Evolutionary conservation across 768 basidiomycete genomes (phyloP).

Genomic region (Xanthoconium purpureum): DNA sequence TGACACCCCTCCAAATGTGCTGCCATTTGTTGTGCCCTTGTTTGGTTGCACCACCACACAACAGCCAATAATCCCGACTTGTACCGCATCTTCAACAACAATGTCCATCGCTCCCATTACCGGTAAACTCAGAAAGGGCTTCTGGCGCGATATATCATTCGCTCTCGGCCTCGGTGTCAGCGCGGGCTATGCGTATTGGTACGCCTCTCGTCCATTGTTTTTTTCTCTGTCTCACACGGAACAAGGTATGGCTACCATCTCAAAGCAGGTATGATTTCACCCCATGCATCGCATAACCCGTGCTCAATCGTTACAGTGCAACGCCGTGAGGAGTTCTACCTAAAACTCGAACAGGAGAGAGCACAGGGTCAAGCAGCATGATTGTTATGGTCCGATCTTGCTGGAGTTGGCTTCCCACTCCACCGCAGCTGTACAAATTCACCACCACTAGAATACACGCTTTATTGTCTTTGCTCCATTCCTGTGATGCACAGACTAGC

Average conservation of each 20-base stretch:
- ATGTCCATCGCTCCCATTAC: slow-evolving; percentile 92
- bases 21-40: slow-evolving; percentile 32
- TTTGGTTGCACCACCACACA: slow-evolving; percentile 22
- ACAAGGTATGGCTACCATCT: slow-evolving; percentile 81
- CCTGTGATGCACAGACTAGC: slow-evolving; percentile 1
- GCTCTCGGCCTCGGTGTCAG: slow-evolving; percentile 74
- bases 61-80: slow-evolving; percentile 19
- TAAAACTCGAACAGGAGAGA: slow-evolving; percentile 72
- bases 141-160: slow-evolving; percentile 80
- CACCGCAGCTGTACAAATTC: slow-evolving; percentile 10
- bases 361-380: slow-evolving; percentile 16
- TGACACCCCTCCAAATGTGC: slow-evolving; percentile 17
- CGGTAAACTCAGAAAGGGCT: slow-evolving; percentile 88
- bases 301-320: slow-evolving; percentile 53
- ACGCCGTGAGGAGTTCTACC: slow-evolving; percentile 80
- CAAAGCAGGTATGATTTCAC: slow-evolving; percentile 55
- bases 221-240: slow-evolving; percentile 26
- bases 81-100: slow-evolving; percentile 27
- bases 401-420: not conserved
- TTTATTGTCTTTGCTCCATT: slow-evolving; percentile 12
- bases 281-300: slow-evolving; percentile 2
- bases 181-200: slow-evolving; percentile 84
- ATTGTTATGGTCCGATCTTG: not conserved
- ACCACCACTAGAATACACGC: slow-evolving; percentile 10
- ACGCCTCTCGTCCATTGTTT: slow-evolving; percentile 26